Evolutionary conservation across 2,329 filamentous ascomycete genomes (phyloP), one percentile per base, ranked within the genome.

Genomic region (Neonectria hederae): DNA sequence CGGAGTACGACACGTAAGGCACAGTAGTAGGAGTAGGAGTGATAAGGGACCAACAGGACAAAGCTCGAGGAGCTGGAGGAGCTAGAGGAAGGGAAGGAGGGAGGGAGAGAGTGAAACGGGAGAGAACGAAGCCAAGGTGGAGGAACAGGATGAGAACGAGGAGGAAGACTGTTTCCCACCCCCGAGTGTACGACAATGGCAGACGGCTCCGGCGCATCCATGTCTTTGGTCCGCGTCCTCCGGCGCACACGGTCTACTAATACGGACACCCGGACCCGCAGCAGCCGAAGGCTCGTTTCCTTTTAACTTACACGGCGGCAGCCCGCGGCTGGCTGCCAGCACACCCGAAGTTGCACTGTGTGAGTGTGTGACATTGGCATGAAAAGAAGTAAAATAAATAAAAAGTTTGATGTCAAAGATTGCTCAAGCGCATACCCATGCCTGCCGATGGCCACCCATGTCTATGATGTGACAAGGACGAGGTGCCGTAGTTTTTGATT

Each of bases 321-420:
- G 57, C 48, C 42, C 40, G 30, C 32, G 35, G 43, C 38, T 32
- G 28, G 52, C 49, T 59, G 63, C 59, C 43, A 55, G 38, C 59
- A 51, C 59, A 30, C 10, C 45, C 28, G 6, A 38, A n/a, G 54
- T 46, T 45, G 49, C 54, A 59, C 59, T 55, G 57, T 28, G 52
- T 30, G 38, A 19, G 51, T 26, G 54, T 43, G 40, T 21, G 24
- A 14, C 11, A 38, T 24, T 17, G 54, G 40, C 51, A 62, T 61
- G 59, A 60, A 54, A 59, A 38, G 17, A 53, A 35, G 42, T 45
- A 60, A 58, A 65, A 51, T 55, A 64, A 63, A 59, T 60, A 53
- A 32, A 7, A 24, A 35, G 40, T 22, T 30, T 7, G 35, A 40
- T 54, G 42, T 22, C 45, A 58, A 58, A 59, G n/a, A 38, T 52